Evolutionary conservation across 352 stramenopile species (phyloP).

Genomic region (Pseudoperonospora humuli): DNA sequence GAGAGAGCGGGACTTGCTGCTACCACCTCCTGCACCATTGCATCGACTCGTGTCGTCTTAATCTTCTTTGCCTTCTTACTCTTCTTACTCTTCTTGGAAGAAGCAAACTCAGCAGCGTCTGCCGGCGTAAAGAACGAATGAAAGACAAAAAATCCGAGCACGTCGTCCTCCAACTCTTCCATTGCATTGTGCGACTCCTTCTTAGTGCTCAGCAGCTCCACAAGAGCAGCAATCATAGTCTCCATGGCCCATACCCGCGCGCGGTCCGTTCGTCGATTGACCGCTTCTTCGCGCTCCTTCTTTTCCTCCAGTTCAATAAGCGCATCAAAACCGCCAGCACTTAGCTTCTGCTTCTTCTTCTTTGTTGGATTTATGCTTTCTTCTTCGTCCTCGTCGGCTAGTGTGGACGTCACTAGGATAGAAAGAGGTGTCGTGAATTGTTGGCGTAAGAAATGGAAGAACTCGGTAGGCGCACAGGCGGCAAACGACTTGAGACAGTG

Average conservation of each 20-base stretch:
- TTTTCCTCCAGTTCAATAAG: constrained; percentile 74
- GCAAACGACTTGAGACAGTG: constrained; percentile 62
- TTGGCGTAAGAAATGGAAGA: constrained; percentile 63
- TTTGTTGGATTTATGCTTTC: constrained; percentile 25
- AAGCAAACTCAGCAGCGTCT: constrained; percentile 18
- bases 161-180: constrained; percentile 27
- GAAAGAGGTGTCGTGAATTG: constrained; percentile 58
- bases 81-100: constrained; percentile 50
- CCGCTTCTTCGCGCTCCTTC: constrained; percentile 53
- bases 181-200: constrained; percentile 5
- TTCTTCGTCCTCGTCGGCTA: constrained; percentile 33
- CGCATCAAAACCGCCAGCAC: constrained; percentile 49
- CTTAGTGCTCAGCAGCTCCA: constrained; percentile 30
- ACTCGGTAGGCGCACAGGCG: constrained; percentile 39
- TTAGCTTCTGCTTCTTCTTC: constrained; percentile 30
- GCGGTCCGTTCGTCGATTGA: constrained; percentile 47
- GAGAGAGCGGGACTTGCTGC: constrained; percentile 41
- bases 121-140: constrained; percentile 56
- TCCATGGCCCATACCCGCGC: constrained; percentile 74
- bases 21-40: constrained; percentile 17
- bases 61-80: constrained; percentile 27
- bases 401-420: constrained; percentile 38
- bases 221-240: constrained; percentile 39
- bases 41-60: constrained; percentile 10
- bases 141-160: constrained; percentile 59